These are phyloP conservation scores for Blastobotrys muscicola DNA, from an alignment of 805 yeast genomes.

Conservation along the genomic window DNA sequence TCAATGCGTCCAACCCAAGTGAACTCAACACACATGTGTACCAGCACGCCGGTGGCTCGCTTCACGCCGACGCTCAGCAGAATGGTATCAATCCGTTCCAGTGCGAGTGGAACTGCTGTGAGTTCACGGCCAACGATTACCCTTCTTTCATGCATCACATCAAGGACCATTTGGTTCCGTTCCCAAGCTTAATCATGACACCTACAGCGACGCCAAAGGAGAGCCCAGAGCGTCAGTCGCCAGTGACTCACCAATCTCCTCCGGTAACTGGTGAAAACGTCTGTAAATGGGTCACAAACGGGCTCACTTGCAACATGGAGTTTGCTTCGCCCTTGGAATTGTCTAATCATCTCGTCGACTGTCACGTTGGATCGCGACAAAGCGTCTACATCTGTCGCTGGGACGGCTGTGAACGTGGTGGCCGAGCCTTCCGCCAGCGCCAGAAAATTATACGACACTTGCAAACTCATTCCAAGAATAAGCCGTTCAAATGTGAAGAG, in stretches of 20 bases:
- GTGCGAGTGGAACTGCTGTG: constrained; percentile 76
- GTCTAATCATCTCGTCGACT: constrained; percentile 57
- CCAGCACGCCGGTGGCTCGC: constrained; percentile 11
- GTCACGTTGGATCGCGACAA: constrained; percentile 69
- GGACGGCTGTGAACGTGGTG: constrained; percentile 60
- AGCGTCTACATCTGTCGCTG: constrained; percentile 64
- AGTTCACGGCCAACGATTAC: constrained; percentile 44
- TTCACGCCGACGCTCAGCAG: constrained; percentile 6
- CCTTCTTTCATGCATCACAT: constrained; percentile 52
- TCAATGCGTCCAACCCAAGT: not conserved
- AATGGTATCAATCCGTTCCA: constrained; percentile 18
- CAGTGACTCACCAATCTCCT: not conserved
- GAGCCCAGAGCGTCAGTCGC: constrained; percentile 4
- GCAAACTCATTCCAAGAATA: constrained; percentile 77
- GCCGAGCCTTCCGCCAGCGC: constrained; percentile 59
- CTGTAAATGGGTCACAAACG: constrained; percentile 34
- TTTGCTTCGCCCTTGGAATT: constrained; percentile 52
- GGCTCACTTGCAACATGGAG: constrained; percentile 37
- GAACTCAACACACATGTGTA: not conserved
- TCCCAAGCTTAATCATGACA: too few relatives aligned
- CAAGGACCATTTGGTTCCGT: constrained; percentile 21
- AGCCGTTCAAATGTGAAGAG: constrained; percentile 62
- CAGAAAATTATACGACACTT: constrained; percentile 83
- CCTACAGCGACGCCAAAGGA: constrained; percentile 26
- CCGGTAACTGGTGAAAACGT: constrained; percentile 9